A percentile compares a stretch with the other conserved stretches of the same genome.
Evolutionary conservation across 441 rosid genomes (phyloP).

Genomic region (Euphorbia schlechtendalii): DNA sequence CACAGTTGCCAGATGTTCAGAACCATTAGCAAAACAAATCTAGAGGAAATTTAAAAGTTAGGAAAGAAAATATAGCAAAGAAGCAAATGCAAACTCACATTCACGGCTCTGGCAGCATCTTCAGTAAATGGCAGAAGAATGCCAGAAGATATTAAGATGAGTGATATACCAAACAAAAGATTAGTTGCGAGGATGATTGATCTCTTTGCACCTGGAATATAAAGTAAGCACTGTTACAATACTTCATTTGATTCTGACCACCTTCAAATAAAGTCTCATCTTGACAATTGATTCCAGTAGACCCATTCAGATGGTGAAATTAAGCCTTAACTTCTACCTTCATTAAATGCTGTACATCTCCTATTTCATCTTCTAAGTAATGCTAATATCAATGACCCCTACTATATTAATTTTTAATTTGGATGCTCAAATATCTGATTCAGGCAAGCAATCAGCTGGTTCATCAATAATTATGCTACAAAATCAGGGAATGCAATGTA

Average conservation of each 20-base stretch:
- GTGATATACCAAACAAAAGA: conserved; percentile 47
- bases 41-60: background rate
- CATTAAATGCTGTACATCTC: background rate
- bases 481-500: too few relatives aligned
- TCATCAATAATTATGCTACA: background rate
- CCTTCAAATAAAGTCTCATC: background rate
- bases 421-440: background rate
- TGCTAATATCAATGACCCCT: background rate
- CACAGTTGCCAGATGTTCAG: background rate
- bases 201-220: conserved; percentile 58
- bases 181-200: conserved; percentile 43
- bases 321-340: background rate
- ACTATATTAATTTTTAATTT: background rate
- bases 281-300: background rate
- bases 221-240: conserved; percentile 9
- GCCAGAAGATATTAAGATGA: conserved; percentile 52
- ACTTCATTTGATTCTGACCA: conserved; percentile 3
- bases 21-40: background rate
- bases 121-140: conserved; percentile 65
- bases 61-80: background rate
- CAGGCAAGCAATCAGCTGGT: background rate
- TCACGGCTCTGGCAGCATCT: conserved; percentile 79
- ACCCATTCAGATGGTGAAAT: background rate
- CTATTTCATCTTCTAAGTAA: background rate
- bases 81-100: conserved; percentile 43